Evolutionary conservation across 495 filamentous ascomycete species (phyloP), one percentile per base, ranked within the genome.

Genomic region (Neurospora cerealis): DNA sequence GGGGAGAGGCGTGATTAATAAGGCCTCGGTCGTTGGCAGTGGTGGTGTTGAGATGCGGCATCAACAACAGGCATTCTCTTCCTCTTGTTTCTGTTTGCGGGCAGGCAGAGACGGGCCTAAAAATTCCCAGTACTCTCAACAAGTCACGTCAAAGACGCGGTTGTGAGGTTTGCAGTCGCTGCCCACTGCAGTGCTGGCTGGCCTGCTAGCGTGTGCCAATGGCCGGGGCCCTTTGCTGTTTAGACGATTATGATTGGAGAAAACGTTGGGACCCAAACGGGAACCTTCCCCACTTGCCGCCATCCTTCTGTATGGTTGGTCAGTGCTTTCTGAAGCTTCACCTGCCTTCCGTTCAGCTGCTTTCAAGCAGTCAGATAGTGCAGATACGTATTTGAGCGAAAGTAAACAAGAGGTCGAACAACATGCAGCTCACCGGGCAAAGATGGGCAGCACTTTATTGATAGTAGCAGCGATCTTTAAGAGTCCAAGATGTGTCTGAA

Each of bases 41-140:
- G 66, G 38, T 73, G 75, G 38, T 32, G 73, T 77, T 71, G 69
- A 38, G 73, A 60, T 74, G 48, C 44, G 48, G 73, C 72, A 34
- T 74, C 69, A 19, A 73, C 70, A 44, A 13, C 69, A 72, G 17
- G 77, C 76, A 76, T 77, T 75, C 40, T 74, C 71, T 70, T 76
- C 10, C 48, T 21, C 48, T 60, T 62, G 32, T 19, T 66, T 34
- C 54, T 66, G 54, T 66, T 34, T 66, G 54, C 54, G 54, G 54
- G 24, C 54, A 62, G 54, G 54, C 54, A 62, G 54, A 66, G 28
- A 19, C 28, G 6, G 54, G 28, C 54, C 54, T 32, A 60, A 60
- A 60, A 60, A 28, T 28, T 60, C 48, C 21, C 48, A 60, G 21
- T 21, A 60, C 48, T 60, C 48, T 28, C 11, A 32, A 60, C 48